A percentile compares a stretch with the other conserved stretches of the same genome.
Evolutionary conservation across 176 grass and related monocot genomes (phyloP).

Genomic region (Zoysia japonica): DNA sequence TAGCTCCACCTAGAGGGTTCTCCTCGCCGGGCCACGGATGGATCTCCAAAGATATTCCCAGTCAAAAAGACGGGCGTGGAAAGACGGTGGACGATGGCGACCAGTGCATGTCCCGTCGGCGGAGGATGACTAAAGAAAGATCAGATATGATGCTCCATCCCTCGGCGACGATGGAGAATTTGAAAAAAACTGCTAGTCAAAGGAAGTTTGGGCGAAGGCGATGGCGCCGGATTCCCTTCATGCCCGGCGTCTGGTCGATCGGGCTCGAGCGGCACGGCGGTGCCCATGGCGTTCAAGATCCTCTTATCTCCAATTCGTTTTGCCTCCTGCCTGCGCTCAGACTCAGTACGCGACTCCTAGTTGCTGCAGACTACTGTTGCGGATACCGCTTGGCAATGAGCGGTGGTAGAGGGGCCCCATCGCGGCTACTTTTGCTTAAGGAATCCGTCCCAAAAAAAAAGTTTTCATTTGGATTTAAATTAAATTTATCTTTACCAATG

Average conservation of each 20-base stretch:
- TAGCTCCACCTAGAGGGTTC: conserved; percentile 31
- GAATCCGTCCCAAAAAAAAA: too few relatives aligned
- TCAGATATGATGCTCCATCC: conserved; percentile 4
- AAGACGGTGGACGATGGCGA: conserved; percentile 30
- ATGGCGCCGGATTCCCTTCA: conserved; percentile 39
- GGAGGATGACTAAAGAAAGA: not conserved
- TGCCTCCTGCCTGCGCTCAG: too few relatives aligned
- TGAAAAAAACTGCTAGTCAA: conserved; percentile 21
- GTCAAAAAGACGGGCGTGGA: conserved; percentile 60
- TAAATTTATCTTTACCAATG: too few relatives aligned
- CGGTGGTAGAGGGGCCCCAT: not conserved
- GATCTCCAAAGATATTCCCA: conserved; percentile 47
- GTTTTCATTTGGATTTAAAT: too few relatives aligned
- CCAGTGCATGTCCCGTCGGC: not conserved
- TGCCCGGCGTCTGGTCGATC: conserved; percentile 7
- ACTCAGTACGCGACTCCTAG: not conserved
- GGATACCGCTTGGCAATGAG: not conserved
- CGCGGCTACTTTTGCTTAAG: too few relatives aligned
- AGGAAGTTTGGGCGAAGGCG: conserved; percentile 41
- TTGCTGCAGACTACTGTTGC: too few relatives aligned
- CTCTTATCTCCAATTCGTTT: too few relatives aligned
- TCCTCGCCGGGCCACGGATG: conserved; percentile 25
- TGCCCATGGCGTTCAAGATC: not conserved
- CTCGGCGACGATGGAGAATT: not conserved
- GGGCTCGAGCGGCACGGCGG: not conserved